Evolutionary conservation across 768 basidiomycete species (phyloP).

Genomic region (Hortiboletus campestris): DNA sequence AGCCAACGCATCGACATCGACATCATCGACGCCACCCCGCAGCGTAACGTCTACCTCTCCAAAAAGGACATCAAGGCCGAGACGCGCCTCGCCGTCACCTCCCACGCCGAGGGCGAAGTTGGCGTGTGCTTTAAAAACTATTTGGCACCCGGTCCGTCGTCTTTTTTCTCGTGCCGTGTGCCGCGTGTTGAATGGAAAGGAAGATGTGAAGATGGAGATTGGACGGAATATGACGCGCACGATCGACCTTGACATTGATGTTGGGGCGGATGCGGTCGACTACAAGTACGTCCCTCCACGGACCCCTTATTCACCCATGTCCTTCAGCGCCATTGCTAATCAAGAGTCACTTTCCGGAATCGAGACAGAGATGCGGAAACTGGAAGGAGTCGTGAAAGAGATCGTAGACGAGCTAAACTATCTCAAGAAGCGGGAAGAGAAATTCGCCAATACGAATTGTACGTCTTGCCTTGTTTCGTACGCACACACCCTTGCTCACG

Average conservation of each 20-base stretch:
- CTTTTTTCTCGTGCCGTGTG: not conserved
- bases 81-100: slow-evolving; percentile 89
- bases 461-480: slow-evolving; percentile 28
- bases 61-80: slow-evolving; percentile 89
- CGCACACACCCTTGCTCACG: not conserved
- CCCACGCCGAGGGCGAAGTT: slow-evolving; percentile 90
- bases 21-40: slow-evolving; percentile 83
- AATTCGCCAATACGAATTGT: slow-evolving; percentile 89
- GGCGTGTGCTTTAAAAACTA: slow-evolving; percentile 93
- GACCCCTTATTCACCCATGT: slow-evolving; percentile 1
- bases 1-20: slow-evolving; percentile 90
- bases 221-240: slow-evolving; percentile 56
- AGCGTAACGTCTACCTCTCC: slow-evolving; percentile 85
- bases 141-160: slow-evolving; percentile 57
- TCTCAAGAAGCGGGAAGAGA: slow-evolving; percentile 85
- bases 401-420: slow-evolving; percentile 92
- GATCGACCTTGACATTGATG: slow-evolving; percentile 93
- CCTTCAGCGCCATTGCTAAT: slow-evolving; percentile 89
- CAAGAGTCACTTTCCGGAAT: slow-evolving; percentile 94
- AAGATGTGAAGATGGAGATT: slow-evolving; percentile 49
- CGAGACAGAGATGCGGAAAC: slow-evolving; percentile 97
- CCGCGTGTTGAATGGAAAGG: not conserved
- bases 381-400: slow-evolving; percentile 93
- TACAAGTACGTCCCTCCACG: slow-evolving; percentile 75
- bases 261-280: slow-evolving; percentile 97